Evolutionary conservation across 148 eudicot genomes (phyloP).

Genomic region (Rhododendron griersonianum): DNA sequence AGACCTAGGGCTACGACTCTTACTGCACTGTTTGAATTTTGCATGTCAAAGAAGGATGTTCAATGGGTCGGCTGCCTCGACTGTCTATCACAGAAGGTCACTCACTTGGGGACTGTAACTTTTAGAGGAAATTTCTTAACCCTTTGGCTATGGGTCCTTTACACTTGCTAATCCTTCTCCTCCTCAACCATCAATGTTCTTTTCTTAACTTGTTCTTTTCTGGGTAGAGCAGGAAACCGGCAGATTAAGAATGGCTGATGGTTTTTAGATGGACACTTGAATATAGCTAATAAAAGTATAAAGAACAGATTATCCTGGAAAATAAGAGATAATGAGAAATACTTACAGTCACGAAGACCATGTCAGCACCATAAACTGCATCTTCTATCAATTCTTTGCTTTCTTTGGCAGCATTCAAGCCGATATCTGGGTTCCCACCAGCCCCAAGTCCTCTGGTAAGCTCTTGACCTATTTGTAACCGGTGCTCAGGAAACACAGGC

Average conservation of each 20-base stretch:
- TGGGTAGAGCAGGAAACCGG: not conserved
- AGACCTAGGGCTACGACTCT: not conserved
- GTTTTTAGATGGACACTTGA: not conserved
- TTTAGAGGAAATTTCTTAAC: not conserved
- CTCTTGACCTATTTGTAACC: slow-evolving; percentile 92
- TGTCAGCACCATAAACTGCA: slow-evolving; percentile 87
- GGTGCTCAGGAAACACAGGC: slow-evolving; percentile 75
- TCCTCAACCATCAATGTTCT: not conserved
- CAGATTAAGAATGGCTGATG: not conserved
- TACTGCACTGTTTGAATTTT: not conserved
- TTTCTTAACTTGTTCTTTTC: not conserved
- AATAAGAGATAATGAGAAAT: not conserved
- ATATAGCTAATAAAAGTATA: not conserved
- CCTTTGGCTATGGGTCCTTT: not conserved
- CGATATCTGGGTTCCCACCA: slow-evolving; percentile 95
- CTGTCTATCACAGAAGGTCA: not conserved
- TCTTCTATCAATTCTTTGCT: slow-evolving; percentile 79
- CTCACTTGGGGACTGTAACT: not conserved
- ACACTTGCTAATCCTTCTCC: not conserved
- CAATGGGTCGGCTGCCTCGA: not conserved
- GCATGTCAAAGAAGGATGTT: not conserved
- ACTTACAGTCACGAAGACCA: slow-evolving; percentile 98
- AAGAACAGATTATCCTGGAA: not conserved
- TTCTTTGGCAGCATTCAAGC: slow-evolving; percentile 95
- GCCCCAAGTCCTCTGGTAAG: slow-evolving; percentile 97